Percentiles rank a stretch among this genome's conserved stretches.
Conservation (phyloP, 2,329 filamentous ascomycete species). For the Plenodomus lindquistii region DNA sequence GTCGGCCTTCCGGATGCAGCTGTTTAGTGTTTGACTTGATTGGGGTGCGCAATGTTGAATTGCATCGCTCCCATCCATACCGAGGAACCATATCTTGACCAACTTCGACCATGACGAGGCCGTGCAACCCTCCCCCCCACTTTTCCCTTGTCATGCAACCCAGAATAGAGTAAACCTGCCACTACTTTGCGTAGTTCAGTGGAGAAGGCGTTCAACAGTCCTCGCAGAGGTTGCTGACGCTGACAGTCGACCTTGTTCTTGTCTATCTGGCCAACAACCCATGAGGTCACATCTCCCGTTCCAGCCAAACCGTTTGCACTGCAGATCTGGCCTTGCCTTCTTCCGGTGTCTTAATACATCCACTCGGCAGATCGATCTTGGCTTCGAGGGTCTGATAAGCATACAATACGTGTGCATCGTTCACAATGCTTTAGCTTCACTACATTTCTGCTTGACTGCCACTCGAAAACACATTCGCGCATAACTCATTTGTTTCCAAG, state of each 20-base stretch:
- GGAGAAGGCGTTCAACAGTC: slow-evolving; percentile 11
- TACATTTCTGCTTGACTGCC: too few species aligned
- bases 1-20: not conserved
- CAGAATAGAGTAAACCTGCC: not conserved
- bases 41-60: not conserved
- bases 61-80: not conserved
- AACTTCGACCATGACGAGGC: not conserved
- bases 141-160: not conserved
- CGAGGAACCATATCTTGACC: not conserved
- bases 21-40: not conserved
- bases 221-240: not conserved
- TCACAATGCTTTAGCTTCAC: not conserved
- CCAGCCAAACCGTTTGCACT: not conserved
- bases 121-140: not conserved
- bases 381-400: not conserved
- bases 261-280: not conserved
- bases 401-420: not conserved
- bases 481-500: too few species aligned
- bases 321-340: not conserved
- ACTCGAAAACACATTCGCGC: too few species aligned
- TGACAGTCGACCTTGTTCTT: not conserved
- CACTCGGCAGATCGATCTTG: not conserved
- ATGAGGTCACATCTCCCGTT: not conserved
- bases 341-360: not conserved
- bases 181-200: slow-evolving; percentile 5